Evolutionary conservation across 75 land plant species (phyloP).

Genomic region (Pinus tabuliformis): DNA sequence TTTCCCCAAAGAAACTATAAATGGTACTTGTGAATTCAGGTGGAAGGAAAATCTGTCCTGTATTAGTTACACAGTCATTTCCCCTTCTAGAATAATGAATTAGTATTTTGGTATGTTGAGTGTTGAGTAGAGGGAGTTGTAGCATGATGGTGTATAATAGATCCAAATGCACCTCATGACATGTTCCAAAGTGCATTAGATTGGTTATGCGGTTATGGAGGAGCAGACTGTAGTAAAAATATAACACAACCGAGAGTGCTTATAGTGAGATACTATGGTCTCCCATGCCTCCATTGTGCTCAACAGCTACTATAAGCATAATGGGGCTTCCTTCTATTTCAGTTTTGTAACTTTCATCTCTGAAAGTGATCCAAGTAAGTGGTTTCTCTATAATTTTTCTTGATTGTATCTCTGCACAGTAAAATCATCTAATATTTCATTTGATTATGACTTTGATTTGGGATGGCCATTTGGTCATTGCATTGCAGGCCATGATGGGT

Average conservation of each 20-base stretch:
- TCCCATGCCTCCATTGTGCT: constrained; percentile 79
- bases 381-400: background rate
- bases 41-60: too few relatives aligned
- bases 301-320: constrained; percentile 64
- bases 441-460: too few relatives aligned
- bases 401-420: too few relatives aligned
- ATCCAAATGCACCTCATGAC: constrained; percentile 46
- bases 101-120: too few relatives aligned
- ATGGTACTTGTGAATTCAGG: too few relatives aligned
- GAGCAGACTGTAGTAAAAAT: constrained; percentile 63
- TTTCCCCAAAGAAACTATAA: too few relatives aligned
- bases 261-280: constrained; percentile 48
- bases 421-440: too few relatives aligned
- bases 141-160: constrained; percentile 45
- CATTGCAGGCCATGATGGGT: constrained; percentile 77
- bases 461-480: background rate
- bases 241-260: constrained; percentile 54
- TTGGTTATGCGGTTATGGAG: constrained; percentile 69
- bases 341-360: constrained; percentile 53
- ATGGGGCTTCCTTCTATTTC: constrained; percentile 61
- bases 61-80: too few relatives aligned
- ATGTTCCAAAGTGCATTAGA: constrained; percentile 57
- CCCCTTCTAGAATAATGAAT: too few relatives aligned
- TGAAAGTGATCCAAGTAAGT: too few relatives aligned
- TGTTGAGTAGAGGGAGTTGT: background rate